Evolutionary conservation across 169 alveolate species (phyloP).

Genomic region (Amoebophrya sp.): DNA sequence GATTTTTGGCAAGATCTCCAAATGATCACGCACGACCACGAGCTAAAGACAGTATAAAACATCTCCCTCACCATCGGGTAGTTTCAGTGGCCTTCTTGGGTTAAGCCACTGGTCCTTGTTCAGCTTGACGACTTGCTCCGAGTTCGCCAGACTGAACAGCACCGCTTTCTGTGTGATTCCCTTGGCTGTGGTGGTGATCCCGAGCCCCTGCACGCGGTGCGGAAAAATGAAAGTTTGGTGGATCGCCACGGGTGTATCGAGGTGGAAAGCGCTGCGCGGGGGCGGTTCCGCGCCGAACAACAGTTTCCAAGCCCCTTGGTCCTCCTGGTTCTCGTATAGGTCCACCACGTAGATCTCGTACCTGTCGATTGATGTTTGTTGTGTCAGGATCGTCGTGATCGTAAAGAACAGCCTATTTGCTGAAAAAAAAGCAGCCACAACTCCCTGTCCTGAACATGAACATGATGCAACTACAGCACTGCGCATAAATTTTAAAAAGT

Average conservation of each 20-base stretch:
- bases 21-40: too few species aligned
- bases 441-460: too few species aligned
- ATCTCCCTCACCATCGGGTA: neutral
- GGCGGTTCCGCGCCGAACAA: neutral
- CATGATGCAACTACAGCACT: too few species aligned
- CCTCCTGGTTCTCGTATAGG: conserved; percentile 4
- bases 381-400: too few species aligned
- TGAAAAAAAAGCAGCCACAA: too few species aligned
- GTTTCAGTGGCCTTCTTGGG: neutral
- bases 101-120: neutral
- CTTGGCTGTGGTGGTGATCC: neutral
- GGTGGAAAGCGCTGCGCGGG: neutral
- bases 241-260: neutral
- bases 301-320: neutral
- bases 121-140: neutral
- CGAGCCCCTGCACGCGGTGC: neutral
- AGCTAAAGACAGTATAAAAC: too few species aligned
- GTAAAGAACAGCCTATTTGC: too few species aligned
- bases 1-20: too few species aligned
- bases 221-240: neutral
- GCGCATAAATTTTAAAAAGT: too few species aligned
- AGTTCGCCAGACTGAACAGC: neutral
- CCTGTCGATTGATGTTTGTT: neutral
- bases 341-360: neutral
- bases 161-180: neutral